Conservation (phyloP, 2,329 filamentous ascomycete species). For the Monilinia polystroma region DNA sequence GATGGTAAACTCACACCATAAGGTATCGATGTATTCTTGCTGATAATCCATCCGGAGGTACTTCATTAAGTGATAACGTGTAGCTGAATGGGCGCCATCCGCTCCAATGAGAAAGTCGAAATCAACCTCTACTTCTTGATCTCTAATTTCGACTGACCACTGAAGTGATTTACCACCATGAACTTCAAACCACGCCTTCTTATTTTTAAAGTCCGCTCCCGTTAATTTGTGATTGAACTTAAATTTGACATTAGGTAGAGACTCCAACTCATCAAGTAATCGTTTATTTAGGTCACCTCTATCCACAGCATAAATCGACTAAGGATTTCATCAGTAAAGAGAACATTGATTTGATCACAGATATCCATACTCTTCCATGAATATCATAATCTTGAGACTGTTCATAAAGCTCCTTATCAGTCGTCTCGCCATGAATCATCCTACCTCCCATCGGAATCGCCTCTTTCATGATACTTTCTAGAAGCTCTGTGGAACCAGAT, state of each 20-base stretch:
- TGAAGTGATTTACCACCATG: slow-evolving; percentile 41
- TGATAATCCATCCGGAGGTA: slow-evolving; percentile 85
- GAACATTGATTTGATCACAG: background rate
- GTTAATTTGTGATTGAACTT: slow-evolving; percentile 94
- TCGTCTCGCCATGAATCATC: slow-evolving; percentile 82
- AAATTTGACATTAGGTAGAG: slow-evolving; percentile 83
- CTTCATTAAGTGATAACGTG: slow-evolving; percentile 95
- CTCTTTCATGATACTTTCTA: slow-evolving; percentile 70
- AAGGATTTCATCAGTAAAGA: slow-evolving; percentile 16
- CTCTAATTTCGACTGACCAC: slow-evolving; percentile 30
- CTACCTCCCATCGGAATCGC: slow-evolving; percentile 93
- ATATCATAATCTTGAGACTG: slow-evolving; percentile 87
- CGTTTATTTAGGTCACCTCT: slow-evolving; percentile 78
- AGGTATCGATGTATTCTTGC: slow-evolving; percentile 91
- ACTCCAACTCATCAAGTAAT: slow-evolving; percentile 79
- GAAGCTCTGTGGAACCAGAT: slow-evolving; percentile 63
- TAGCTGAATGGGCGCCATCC: slow-evolving; percentile 90
- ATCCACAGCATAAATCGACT: slow-evolving; percentile 86
- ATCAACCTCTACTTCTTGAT: slow-evolving; percentile 71
- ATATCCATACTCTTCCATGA: slow-evolving; percentile 67
- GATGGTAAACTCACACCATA: slow-evolving; percentile 97
- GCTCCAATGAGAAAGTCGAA: slow-evolving; percentile 95
- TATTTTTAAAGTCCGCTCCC: slow-evolving; percentile 76
- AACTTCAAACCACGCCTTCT: slow-evolving; percentile 84
- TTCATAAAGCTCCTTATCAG: slow-evolving; percentile 67